Evolutionary conservation across 306 rosid species (phyloP), one percentile per base, ranked within the genome.

Genomic region (Lathyrus sativus): DNA sequence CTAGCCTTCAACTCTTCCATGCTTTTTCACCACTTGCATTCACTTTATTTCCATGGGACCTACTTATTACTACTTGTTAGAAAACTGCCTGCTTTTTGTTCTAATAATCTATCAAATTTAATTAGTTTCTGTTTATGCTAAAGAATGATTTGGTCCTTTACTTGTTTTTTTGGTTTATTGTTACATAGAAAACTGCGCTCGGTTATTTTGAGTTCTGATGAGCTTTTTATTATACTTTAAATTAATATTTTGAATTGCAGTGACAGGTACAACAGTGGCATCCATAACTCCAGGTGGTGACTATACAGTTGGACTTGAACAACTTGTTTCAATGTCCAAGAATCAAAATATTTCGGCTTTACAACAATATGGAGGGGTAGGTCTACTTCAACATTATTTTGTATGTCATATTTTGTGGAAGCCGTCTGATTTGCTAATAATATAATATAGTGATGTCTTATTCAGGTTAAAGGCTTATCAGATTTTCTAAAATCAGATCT

Each of bases 341-440:
- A 91, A 88, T 62, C 88, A 86, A 46, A 80, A 81, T 9, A 2
- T 68, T 74, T 73, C 84, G 29, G 65, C 85, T 67, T 62, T 93
- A 71, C 87, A 90, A 66, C 82, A 85, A 65, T 76, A 74, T 73
- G 95, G 93, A 78, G 99, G 99, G 87, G 99, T 85, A 80, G 71
- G 86, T 79, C 68, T 60, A 19, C 50, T 28, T 65, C 48, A 26
- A 2, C 68, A 38, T 44, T 13, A 42, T n/a, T 78, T 28, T 58
- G 17, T 26, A 11, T 70, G 38, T 48, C 0, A 12, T 33, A 19
- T 61, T 41, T 14, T 39, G 42, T 17, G 33, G 58, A 64, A 29
- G 41, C n/a, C 1, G 14, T 54, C 7, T 71, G 17, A 37, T 56
- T 44, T 43, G 51, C 71, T 77, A 35, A 44, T 78, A 41, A 35